A percentile compares a stretch with the other conserved stretches of the same genome.
These are phyloP conservation scores for Isabelozyma rhagii DNA, from an alignment of 805 yeast genomes.

Conservation along the genomic window DNA sequence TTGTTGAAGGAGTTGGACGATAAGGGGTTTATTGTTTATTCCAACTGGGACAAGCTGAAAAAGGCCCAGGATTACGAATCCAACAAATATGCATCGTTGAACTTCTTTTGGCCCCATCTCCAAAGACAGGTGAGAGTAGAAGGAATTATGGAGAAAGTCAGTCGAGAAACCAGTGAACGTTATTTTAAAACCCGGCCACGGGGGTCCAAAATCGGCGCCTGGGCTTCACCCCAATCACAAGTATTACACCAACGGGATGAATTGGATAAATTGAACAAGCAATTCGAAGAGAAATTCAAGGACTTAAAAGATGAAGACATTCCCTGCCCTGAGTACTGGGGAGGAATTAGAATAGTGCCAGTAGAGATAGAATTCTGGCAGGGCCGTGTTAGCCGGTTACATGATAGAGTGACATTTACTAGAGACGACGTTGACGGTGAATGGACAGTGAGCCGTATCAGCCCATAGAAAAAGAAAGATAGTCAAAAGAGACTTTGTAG, in stretches of 20 bases:
- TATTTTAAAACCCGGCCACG: conserved; percentile 88
- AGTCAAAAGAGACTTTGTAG: background rate
- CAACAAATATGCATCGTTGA: conserved; percentile 78
- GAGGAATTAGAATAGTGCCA: conserved; percentile 87
- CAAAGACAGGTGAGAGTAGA: conserved; percentile 95
- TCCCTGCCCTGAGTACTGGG: conserved; percentile 95
- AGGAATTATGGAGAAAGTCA: conserved; percentile 73
- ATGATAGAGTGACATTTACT: conserved; percentile 78
- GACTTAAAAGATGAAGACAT: conserved; percentile 56
- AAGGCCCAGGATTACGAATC: conserved; percentile 68
- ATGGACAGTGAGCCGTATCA: conserved; percentile 48
- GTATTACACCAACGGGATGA: conserved; percentile 56
- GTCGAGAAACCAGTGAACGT: conserved; percentile 67
- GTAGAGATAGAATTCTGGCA: conserved; percentile 96
- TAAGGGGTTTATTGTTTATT: conserved; percentile 80
- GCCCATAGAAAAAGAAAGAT: conserved; percentile 2
- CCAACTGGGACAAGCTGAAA: conserved; percentile 88
- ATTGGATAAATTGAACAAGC: conserved; percentile 51
- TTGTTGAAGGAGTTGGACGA: conserved; percentile 86
- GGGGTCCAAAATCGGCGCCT: conserved; percentile 92
- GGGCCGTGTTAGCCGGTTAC: conserved; percentile 85
- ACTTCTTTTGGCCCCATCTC: conserved; percentile 86
- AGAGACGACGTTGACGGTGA: conserved; percentile 46
- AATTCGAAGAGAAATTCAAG: conserved; percentile 55
- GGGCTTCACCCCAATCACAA: conserved; percentile 90